These are phyloP conservation scores for Sporisorium reilianum DNA, from an alignment of 1,284 basidiomycete genomes.

Conservation along the genomic window DNA sequence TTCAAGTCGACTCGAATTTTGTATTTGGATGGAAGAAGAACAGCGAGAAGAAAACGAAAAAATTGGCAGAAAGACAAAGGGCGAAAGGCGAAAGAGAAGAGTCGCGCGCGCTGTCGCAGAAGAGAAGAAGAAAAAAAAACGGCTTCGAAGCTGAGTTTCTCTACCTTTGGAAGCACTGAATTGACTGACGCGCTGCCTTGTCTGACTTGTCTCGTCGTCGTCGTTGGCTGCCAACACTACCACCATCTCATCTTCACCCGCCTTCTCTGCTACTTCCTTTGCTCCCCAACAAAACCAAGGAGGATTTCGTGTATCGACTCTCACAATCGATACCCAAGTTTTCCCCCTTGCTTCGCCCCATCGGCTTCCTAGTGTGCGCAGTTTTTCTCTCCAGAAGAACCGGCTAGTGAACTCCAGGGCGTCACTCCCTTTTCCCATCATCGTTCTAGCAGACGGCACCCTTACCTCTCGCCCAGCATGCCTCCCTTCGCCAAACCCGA, in stretches of 20 bases:
- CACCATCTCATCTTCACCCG: constrained; percentile 32
- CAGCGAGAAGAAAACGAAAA: constrained; percentile 10
- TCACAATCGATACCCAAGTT: constrained; percentile 27
- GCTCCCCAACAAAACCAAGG: constrained; percentile 18
- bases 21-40: constrained; percentile 3
- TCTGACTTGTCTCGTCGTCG: constrained; percentile 1
- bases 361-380: constrained; percentile 51
- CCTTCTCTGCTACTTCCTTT: constrained; percentile 50
- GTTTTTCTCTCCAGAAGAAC: constrained; percentile 30
- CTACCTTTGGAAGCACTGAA: not conserved
- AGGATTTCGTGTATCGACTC: constrained; percentile 37
- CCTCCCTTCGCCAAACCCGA: constrained; percentile 91
- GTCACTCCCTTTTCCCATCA: constrained; percentile 10
- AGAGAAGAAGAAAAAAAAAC: not conserved
- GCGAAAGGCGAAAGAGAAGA: not conserved
- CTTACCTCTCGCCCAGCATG: constrained; percentile 66
- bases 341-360: constrained; percentile 47
- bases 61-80: constrained; percentile 2
- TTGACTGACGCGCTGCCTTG: constrained; percentile 10
- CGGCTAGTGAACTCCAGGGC: constrained; percentile 52
- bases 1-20: not conserved
- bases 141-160: not conserved
- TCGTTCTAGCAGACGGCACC: constrained; percentile 45
- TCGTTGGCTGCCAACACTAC: constrained; percentile 19
- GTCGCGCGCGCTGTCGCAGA: not conserved